phyloP scores from a whole-genome alignment of 2,329 filamentous ascomycete genomes.

The Aspergillus brunneoviolaceus region DNA sequence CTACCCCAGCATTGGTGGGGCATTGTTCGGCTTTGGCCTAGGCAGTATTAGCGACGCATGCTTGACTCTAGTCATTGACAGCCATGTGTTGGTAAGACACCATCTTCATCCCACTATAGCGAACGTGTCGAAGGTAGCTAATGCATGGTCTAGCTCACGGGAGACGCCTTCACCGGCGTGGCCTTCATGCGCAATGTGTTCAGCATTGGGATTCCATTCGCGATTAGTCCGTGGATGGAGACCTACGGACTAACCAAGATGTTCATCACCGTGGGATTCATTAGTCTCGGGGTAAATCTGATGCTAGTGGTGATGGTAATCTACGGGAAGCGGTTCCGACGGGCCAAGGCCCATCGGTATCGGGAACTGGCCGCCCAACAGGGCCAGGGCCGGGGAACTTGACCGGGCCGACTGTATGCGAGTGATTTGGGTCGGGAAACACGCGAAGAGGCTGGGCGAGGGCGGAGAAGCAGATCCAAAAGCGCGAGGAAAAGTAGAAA shows the following conservation, averaged over 20 bases:
- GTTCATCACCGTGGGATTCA: conserved; percentile 28
- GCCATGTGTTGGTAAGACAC: conserved; percentile 36
- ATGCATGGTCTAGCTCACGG: conserved; percentile 11
- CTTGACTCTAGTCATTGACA: conserved; percentile 40
- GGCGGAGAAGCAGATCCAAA: background rate
- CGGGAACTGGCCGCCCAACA: conserved; percentile 3
- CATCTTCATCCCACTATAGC: background rate
- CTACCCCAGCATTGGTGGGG: conserved; percentile 39
- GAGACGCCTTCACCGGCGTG: conserved; percentile 29
- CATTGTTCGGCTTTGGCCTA: conserved; percentile 41
- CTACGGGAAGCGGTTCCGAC: background rate
- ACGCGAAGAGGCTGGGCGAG: background rate
- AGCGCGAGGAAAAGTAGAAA: background rate
- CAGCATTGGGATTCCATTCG: conserved; percentile 34
- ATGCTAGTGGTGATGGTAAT: background rate
- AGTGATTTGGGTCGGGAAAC: background rate
- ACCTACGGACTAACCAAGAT: conserved; percentile 25
- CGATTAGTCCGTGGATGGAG: conserved; percentile 30
- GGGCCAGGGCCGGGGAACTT: background rate
- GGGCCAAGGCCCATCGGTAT: background rate
- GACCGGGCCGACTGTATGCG: conserved; percentile 4
- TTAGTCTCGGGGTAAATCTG: conserved; percentile 22
- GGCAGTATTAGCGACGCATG: conserved; percentile 40
- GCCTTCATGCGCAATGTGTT: conserved; percentile 34
- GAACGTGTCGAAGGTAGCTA: background rate